These are phyloP conservation scores for Myriosclerotinia scirpicola DNA, from an alignment of 2,329 filamentous ascomycete genomes.

Conservation along the genomic window DNA sequence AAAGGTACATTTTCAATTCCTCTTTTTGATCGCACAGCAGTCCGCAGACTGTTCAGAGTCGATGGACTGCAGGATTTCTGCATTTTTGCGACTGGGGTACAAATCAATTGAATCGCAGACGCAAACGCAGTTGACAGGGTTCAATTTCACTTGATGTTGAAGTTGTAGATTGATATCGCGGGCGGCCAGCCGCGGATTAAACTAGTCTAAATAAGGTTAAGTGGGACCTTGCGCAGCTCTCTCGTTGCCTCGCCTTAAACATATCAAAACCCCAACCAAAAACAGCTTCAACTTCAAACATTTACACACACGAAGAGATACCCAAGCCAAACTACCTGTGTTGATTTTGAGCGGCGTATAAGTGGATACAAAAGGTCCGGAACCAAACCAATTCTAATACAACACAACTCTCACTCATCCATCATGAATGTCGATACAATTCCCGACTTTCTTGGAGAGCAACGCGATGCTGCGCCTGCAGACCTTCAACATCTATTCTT, in stretches of 20 bases:
- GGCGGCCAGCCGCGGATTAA: constrained; percentile 20
- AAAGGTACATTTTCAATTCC: constrained; percentile 46
- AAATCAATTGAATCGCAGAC: constrained; percentile 31
- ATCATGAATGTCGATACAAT: constrained; percentile 84
- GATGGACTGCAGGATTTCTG: constrained; percentile 43
- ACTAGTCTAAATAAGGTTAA: constrained; percentile 20
- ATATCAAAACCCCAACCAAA: constrained; percentile 25
- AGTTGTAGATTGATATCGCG: constrained; percentile 25
- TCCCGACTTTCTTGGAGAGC: constrained; percentile 85
- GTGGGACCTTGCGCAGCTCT: constrained; percentile 23
- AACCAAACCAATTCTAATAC: background rate
- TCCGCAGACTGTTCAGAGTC: constrained; percentile 57
- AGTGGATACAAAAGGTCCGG: background rate
- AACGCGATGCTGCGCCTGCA: constrained; percentile 83
- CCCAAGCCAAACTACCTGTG: background rate
- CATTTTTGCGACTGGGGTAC: constrained; percentile 38
- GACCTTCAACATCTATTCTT: constrained; percentile 87
- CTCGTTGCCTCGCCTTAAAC: constrained; percentile 23
- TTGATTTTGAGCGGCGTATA: background rate
- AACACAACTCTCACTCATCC: constrained; percentile 19
- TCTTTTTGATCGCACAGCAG: constrained; percentile 52
- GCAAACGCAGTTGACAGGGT: constrained; percentile 20
- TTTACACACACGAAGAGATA: constrained; percentile 20
- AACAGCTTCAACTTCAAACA: constrained; percentile 7
- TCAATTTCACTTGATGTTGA: constrained; percentile 27